These are phyloP conservation scores for Penstemon eatonii DNA, from an alignment of 257 asterid species.

Conservation along the genomic window DNA sequence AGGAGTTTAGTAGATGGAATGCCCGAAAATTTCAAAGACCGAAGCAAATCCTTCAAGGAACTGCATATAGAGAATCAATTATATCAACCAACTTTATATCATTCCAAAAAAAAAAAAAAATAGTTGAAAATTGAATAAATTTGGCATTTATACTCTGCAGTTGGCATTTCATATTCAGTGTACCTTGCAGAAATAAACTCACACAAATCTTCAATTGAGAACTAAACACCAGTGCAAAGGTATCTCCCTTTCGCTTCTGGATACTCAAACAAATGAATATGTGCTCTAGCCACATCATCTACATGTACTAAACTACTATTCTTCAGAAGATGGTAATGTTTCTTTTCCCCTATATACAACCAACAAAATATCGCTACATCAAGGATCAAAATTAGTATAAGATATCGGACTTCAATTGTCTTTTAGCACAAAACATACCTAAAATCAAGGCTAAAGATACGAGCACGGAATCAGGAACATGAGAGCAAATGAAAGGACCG, in stretches of 20 bases:
- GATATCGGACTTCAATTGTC: too few species aligned
- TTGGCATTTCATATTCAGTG: constrained; percentile 35
- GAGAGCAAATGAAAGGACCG: constrained; percentile 46
- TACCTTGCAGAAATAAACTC: constrained; percentile 34
- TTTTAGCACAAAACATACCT: constrained; percentile 18
- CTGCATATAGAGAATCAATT: constrained; percentile 1
- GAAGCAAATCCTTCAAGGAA: constrained; percentile 35
- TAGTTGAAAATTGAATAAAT: too few species aligned
- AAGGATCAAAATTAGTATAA: too few species aligned
- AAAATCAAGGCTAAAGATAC: constrained; percentile 36
- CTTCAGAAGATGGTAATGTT: neutral
- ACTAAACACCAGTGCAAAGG: constrained; percentile 38
- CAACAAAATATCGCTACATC: neutral
- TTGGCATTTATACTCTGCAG: constrained; percentile 38
- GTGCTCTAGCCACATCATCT: constrained; percentile 27
- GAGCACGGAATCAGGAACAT: constrained; percentile 29
- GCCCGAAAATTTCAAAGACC: constrained; percentile 32
- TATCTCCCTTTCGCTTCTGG: constrained; percentile 46
- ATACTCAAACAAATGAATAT: constrained; percentile 35
- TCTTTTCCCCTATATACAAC: constrained; percentile 26
- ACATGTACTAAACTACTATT: constrained; percentile 33
- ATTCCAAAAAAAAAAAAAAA: too few species aligned
- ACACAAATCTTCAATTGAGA: constrained; percentile 24
- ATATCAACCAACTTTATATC: too few species aligned
- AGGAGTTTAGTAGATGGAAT: constrained; percentile 44